phyloP scores from a whole-genome alignment of 768 basidiomycete species.

The Ramaria rubella region DNA sequence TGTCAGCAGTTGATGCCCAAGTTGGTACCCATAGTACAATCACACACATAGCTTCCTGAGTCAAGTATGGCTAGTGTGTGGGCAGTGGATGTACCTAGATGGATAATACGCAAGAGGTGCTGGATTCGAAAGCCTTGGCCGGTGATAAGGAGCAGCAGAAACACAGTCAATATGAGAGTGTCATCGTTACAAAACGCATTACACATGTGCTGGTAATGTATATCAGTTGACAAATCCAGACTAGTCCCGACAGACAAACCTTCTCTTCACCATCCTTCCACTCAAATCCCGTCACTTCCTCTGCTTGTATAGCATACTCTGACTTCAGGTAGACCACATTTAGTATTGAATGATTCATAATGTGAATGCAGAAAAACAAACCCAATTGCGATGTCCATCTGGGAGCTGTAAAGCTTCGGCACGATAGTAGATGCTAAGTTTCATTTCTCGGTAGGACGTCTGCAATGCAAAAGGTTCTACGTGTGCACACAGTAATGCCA shows the following conservation, averaged over 20 bases:
- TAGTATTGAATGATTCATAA: neutral
- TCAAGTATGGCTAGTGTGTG: conserved; percentile 25
- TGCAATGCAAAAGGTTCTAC: conserved; percentile 28
- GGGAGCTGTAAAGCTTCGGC: conserved; percentile 22
- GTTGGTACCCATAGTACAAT: conserved; percentile 30
- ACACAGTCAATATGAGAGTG: conserved; percentile 23
- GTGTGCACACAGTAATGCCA: conserved; percentile 20
- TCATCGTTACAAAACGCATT: conserved; percentile 27
- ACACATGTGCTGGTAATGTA: neutral
- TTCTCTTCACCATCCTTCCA: conserved; percentile 9
- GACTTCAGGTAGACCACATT: neutral
- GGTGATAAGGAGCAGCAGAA: conserved; percentile 22
- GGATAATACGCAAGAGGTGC: conserved; percentile 22
- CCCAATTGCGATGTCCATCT: conserved; percentile 23
- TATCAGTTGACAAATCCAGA: conserved; percentile 8
- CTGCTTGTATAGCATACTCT: no score
- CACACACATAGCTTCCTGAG: conserved; percentile 25
- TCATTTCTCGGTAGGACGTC: conserved; percentile 26
- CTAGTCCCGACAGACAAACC: conserved; percentile 10
- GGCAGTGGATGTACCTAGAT: conserved; percentile 15
- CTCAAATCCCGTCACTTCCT: no score
- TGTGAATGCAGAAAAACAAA: conserved; percentile 12
- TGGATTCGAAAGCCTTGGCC: conserved; percentile 17
- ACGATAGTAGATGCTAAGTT: no score
- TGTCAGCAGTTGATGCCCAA: conserved; percentile 30